Conservation (phyloP, 2,329 filamentous ascomycete genomes). For the Fusarium sp. region DNA sequence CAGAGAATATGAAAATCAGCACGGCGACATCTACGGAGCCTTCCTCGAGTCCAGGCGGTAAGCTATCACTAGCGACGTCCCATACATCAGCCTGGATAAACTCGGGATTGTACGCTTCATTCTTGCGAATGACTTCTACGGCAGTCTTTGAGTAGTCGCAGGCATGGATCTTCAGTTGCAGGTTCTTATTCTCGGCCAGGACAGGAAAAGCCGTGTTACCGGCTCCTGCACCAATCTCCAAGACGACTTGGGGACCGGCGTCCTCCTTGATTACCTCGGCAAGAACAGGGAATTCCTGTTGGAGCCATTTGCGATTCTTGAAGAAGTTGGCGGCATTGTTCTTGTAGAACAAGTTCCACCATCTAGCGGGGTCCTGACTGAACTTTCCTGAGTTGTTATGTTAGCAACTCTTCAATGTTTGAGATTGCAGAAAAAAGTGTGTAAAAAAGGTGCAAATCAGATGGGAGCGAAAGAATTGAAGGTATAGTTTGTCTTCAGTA, state of each 20-base stretch:
- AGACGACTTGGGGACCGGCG: conserved; percentile 75
- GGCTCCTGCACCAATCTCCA: conserved; percentile 95
- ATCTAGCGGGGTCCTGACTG: conserved; percentile 90
- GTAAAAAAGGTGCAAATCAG: conserved; percentile 57
- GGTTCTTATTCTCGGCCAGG: conserved; percentile 84
- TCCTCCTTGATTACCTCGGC: conserved; percentile 76
- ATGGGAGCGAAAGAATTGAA: conserved; percentile 79
- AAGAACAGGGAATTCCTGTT: conserved; percentile 95
- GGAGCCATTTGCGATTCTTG: conserved; percentile 97
- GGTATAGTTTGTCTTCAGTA: conserved; percentile 71
- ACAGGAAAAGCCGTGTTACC: conserved; percentile 98
- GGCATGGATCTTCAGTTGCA: conserved; percentile 84
- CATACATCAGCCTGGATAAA: conserved; percentile 91
- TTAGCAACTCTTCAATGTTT: conserved; percentile 52
- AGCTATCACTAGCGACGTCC: conserved; percentile 79
- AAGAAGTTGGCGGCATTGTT: conserved; percentile 98
- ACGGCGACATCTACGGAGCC: conserved; percentile 91
- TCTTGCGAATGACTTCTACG: conserved; percentile 88
- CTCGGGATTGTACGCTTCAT: conserved; percentile 78
- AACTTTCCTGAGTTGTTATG: conserved; percentile 72
- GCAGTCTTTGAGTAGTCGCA: conserved; percentile 97
- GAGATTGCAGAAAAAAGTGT: conserved; percentile 28
- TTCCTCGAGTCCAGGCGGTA: conserved; percentile 82
- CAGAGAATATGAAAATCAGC: conserved; percentile 98
- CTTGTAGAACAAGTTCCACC: conserved; percentile 99